Evolutionary conservation across 1,139 yeast genomes (phyloP).

Genomic region (Candida buenavistaensis): DNA sequence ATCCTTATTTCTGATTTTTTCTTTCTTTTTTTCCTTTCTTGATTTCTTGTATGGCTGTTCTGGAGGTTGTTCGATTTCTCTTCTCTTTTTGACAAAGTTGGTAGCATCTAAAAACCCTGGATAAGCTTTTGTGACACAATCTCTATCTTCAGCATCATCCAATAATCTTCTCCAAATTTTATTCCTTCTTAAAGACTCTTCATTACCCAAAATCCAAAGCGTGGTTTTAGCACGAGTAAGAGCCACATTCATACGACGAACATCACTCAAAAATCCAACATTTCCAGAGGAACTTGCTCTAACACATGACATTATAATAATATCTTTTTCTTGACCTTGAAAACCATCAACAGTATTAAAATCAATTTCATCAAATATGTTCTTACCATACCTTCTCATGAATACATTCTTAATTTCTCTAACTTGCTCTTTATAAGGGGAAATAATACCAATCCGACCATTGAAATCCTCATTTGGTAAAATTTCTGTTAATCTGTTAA

Average conservation of each 20-base stretch:
- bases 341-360: slow-evolving; percentile 97
- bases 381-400: slow-evolving; percentile 56
- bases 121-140: slow-evolving; percentile 30
- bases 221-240: slow-evolving; percentile 91
- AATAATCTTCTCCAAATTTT: slow-evolving; percentile 70
- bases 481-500: slow-evolving; percentile 51
- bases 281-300: slow-evolving; percentile 70
- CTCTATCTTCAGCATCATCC: slow-evolving; percentile 58
- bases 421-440: slow-evolving; percentile 93
- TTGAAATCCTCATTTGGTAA: slow-evolving; percentile 56
- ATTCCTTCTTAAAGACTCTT: slow-evolving; percentile 58
- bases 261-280: slow-evolving; percentile 87
- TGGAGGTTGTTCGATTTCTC: background rate
- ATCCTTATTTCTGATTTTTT: slow-evolving; percentile 1
- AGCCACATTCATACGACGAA: slow-evolving; percentile 94
- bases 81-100: slow-evolving; percentile 4
- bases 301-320: slow-evolving; percentile 92
- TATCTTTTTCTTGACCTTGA: slow-evolving; percentile 97
- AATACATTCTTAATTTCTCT: slow-evolving; percentile 58
- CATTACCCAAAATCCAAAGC: slow-evolving; percentile 88
- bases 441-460: slow-evolving; percentile 84
- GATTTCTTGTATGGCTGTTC: background rate
- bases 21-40: slow-evolving; percentile 4
- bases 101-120: slow-evolving; percentile 36
- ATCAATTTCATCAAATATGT: slow-evolving; percentile 67